Evolutionary conservation across 2,329 filamentous ascomycete genomes (phyloP).

Genomic region (Fusarium stilboides): DNA sequence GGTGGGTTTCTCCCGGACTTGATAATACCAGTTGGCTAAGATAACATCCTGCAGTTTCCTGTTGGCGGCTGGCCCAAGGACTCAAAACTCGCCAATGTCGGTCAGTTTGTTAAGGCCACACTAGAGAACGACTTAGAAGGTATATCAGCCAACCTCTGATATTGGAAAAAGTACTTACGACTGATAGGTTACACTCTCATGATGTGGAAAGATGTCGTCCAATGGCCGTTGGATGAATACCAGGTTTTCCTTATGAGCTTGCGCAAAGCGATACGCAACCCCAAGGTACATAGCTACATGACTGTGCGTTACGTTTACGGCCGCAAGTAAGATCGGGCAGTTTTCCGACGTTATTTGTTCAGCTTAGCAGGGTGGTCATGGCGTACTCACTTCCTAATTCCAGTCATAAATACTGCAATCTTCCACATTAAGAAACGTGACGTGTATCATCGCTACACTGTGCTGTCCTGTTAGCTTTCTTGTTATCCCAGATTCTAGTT

Average conservation of each 20-base stretch:
- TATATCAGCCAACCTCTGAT: accelerated
- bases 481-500: too few relatives aligned
- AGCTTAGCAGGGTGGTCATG: too few relatives aligned
- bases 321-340: background rate
- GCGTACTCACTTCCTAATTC: too few relatives aligned
- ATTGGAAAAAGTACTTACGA: accelerated
- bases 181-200: background rate
- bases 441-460: too few relatives aligned
- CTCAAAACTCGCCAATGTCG: background rate
- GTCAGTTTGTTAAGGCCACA: background rate
- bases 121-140: conserved; percentile 5
- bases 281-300: conserved; percentile 2
- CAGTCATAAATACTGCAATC: too few relatives aligned
- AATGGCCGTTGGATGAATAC: conserved; percentile 1
- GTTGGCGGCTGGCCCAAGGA: background rate
- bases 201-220: conserved; percentile 12
- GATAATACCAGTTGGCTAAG: accelerated
- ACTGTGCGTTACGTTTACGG: background rate
- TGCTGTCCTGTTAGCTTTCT: too few relatives aligned
- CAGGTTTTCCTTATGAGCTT: background rate
- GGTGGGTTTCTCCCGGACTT: accelerated
- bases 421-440: too few relatives aligned
- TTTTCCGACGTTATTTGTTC: too few relatives aligned
- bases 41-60: accelerated
- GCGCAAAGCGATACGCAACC: conserved; percentile 8